A percentile compares a stretch with the other conserved stretches of the same genome.
Conservation (phyloP, 768 basidiomycete species). For the Russula foetens region DNA sequence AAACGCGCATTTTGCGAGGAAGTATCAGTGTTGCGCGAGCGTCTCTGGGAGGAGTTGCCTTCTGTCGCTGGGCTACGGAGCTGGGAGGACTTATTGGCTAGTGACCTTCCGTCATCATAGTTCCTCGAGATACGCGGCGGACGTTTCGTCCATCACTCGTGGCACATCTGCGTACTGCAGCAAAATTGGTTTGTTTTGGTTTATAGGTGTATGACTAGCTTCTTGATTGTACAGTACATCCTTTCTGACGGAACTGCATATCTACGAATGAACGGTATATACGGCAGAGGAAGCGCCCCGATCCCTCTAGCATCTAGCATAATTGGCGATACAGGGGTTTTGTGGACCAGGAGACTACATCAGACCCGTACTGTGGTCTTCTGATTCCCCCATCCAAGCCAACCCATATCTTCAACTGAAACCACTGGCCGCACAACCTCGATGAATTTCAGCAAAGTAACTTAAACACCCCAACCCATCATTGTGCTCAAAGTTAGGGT, state of each 20-base stretch:
- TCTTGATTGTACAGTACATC: neutral
- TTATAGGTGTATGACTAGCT: neutral
- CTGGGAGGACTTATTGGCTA: conserved; percentile 37
- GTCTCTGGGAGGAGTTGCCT: conserved; percentile 44
- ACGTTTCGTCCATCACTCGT: neutral
- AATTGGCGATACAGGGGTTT: neutral
- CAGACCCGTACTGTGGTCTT: neutral
- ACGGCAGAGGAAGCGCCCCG: neutral
- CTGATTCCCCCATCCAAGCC: conserved; percentile 9
- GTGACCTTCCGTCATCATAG: conserved; percentile 24
- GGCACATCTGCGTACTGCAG: neutral
- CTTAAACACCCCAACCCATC: neutral
- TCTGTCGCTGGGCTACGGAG: conserved; percentile 35
- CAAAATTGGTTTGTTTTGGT: conserved; percentile 1
- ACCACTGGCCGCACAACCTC: conserved; percentile 12
- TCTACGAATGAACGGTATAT: neutral
- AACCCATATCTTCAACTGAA: conserved; percentile 14
- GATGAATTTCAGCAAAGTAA: conserved; percentile 13
- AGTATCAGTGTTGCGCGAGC: conserved; percentile 30
- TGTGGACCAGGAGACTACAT: neutral
- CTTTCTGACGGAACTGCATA: neutral
- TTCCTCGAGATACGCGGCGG: neutral
- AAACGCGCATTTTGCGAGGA: conserved; percentile 36
- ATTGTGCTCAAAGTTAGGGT: neutral
- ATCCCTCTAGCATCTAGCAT: neutral